Percentiles rank a stretch among this genome's conserved stretches.
Evolutionary conservation across 2,329 filamentous ascomycete genomes (phyloP).

Genomic region (Cladophialophora immunda): DNA sequence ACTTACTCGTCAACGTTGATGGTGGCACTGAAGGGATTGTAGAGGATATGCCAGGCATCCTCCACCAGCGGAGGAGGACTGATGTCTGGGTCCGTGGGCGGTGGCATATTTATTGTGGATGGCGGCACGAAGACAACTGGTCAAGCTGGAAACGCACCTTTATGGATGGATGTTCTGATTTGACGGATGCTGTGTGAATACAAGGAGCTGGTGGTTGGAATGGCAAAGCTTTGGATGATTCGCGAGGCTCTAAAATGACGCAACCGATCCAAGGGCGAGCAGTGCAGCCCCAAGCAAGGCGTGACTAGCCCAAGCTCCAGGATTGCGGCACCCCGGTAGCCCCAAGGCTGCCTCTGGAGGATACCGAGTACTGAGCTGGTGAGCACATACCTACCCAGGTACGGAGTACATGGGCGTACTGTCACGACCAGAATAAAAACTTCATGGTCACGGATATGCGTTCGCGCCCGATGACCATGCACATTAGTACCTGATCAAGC

Average conservation of each 20-base stretch:
- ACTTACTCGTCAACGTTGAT: slow-evolving; percentile 36
- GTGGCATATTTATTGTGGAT: background rate
- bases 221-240: background rate
- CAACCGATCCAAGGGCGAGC: background rate
- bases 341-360: too few relatives aligned
- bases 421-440: too few relatives aligned
- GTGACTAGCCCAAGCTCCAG: too few relatives aligned
- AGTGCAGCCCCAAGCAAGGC: background rate
- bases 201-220: background rate
- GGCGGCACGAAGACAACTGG: background rate
- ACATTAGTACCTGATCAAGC: background rate
- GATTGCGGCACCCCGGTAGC: too few relatives aligned
- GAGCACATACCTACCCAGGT: too few relatives aligned
- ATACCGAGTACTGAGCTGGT: too few relatives aligned
- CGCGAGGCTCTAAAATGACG: slow-evolving; percentile 13
- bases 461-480: too few relatives aligned
- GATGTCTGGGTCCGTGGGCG: background rate
- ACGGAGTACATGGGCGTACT: too few relatives aligned
- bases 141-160: background rate
- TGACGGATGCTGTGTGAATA: background rate
- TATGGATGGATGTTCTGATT: background rate
- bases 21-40: slow-evolving; percentile 37
- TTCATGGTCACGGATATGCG: too few relatives aligned
- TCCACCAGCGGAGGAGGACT: slow-evolving; percentile 3
- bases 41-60: slow-evolving; percentile 38